Evolutionary conservation across 2,329 filamentous ascomycete genomes (phyloP), one percentile per base, ranked within the genome.

Genomic region (Talaromyces sp.): DNA sequence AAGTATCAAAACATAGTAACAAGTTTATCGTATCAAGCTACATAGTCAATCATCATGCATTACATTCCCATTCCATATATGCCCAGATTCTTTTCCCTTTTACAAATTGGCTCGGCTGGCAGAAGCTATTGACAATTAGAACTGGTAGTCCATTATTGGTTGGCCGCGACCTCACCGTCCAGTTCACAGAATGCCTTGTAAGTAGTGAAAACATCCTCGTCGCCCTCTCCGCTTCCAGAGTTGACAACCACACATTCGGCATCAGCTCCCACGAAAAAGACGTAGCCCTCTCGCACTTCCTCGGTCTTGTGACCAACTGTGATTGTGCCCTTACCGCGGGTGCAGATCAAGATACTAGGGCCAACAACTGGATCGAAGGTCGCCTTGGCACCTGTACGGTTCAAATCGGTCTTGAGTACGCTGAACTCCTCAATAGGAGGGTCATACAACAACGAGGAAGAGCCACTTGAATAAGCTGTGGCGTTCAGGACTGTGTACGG

Each of bases 401-500:
- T 88, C 32, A 99, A 78, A 10, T 88, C 83, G 0, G 89, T 88
- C 66, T 90, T 87, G 42, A 97, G 85, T 14, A 99, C 93, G 61
- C 86, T 88, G 73, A 99, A 99, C 70, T 99, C 94, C 47, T 96
- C 90, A 58, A 99, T 99, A 0, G 94, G 94, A 0, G 94, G 94
- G 68, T 99, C 90, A 73, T 99, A 99, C 14, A 97, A 82, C 9
- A 83, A 77, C 3, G 85, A 83, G 6, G 84, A 80, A 2, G 90
- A 93, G 45, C 80, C 85, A 5, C 88, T 91, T 57, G 85, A 89
- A 76, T 96, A 97, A 6, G 87, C 91, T 0, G 80, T 75, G n/a
- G 85, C 83, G 72, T 96, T 95, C 49, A 97, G 80, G 2, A 87
- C 90, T 11, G 83, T 88, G 69, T 94, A 96, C 1, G 91, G 88